Evolutionary conservation across 305 asterid genomes (phyloP), one percentile per base, ranked within the genome.

Genomic region (Galium porrigens): DNA sequence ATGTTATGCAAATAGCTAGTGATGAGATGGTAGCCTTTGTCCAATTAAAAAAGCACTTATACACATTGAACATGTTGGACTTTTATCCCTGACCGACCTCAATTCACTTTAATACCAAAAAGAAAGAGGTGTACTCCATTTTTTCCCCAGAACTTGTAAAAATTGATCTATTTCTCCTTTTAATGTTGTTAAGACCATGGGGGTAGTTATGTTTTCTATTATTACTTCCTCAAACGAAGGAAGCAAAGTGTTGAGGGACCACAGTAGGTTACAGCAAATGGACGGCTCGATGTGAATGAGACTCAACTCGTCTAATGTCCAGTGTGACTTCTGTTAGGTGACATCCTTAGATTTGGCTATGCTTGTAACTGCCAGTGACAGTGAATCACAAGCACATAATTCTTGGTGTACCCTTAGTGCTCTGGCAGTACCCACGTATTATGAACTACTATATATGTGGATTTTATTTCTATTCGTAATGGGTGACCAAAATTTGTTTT

Each of bases 1-100:
- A 52, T 52, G 22, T 5, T 3, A 17, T 49, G 58, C 59, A 11
- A 18, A 32, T 2, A 20, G 4, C 1, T 3, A 12, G 42, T 22
- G n/a, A 20, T 60, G 20, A 59, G 42, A 34, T 12, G 20, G 44
- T 68, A 22, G 32, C 42, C 25, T 22, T 58, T 15, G 33, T 57
- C 29, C 14, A 36, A 18, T 17, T 68, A 14, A 42, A 18, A 58
- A 44, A 8, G 51, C n/a, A 32, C 46, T 67, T 41, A 5, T 2
- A 32, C 51, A 57, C 64, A 44, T 68, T 68, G 61, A 68, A 49
- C 53, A 49, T 34, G 37, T 68, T 68, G 53, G 20, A 59, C 20
- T 44, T 48, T 58, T 25, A 55, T 15, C 32, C 37, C 42, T 44
- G 11, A 65, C 32, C 14, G 12, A 4, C 30, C n/a, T 36, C 33